phyloP scores from a whole-genome alignment of 768 basidiomycete species.

The Mycena epipterygia region DNA sequence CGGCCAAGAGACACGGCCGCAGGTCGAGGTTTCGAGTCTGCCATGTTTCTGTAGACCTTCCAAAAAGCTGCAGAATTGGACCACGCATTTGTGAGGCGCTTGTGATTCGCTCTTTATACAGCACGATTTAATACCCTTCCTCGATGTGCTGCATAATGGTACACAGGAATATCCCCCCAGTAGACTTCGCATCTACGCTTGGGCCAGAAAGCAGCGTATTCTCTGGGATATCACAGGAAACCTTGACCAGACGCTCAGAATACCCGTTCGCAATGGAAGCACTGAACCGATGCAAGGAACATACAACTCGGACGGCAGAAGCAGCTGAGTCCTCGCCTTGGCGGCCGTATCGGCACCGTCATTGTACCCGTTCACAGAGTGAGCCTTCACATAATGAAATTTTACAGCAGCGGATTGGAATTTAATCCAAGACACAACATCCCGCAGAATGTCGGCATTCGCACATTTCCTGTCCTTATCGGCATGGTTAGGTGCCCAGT shows the following conservation, averaged over 20 bases:
- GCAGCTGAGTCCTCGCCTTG: not conserved
- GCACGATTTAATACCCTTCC: not conserved
- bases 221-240: slow-evolving; percentile 4
- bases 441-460: slow-evolving; percentile 34
- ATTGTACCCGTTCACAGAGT: not conserved
- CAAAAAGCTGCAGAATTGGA: not conserved
- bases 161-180: too few relatives aligned
- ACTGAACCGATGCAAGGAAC: not conserved
- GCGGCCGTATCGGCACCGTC: slow-evolving; percentile 14
- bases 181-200: not conserved
- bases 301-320: not conserved
- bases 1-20: not conserved
- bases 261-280: not conserved
- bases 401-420: not conserved
- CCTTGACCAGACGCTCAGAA: not conserved
- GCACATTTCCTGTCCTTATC: slow-evolving; percentile 28
- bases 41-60: not conserved
- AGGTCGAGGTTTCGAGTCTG: not conserved
- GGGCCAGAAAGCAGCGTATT: too few relatives aligned
- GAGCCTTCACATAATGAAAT: slow-evolving; percentile 9
- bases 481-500: slow-evolving; percentile 11
- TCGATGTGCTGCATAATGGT: not conserved
- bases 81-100: not conserved
- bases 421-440: slow-evolving; percentile 22
- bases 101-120: not conserved